phyloP scores from a whole-genome alignment of 1,284 basidiomycete genomes.

The Ustilago esculenta region DNA sequence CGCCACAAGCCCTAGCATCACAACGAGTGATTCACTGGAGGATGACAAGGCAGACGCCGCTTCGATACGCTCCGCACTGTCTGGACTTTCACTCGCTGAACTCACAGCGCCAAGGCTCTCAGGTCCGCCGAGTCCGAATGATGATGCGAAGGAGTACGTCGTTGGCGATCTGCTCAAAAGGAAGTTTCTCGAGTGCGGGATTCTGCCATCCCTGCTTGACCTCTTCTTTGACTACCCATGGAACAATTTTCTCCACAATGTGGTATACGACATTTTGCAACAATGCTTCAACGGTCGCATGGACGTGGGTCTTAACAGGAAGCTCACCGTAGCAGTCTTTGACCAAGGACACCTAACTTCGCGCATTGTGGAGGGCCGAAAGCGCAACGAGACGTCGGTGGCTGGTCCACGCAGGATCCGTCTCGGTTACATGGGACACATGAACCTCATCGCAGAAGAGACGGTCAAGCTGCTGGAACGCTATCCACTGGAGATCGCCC shows the following conservation, averaged over 20 bases:
- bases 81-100: slow-evolving; percentile 59
- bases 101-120: slow-evolving; percentile 50
- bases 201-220: slow-evolving; percentile 60
- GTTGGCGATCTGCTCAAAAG: slow-evolving; percentile 63
- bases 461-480: slow-evolving; percentile 84
- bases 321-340: slow-evolving; percentile 62
- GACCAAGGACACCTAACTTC: slow-evolving; percentile 56
- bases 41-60: slow-evolving; percentile 32
- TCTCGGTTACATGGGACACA: slow-evolving; percentile 92
- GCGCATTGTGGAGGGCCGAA: slow-evolving; percentile 60
- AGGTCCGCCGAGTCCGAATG: slow-evolving; percentile 53
- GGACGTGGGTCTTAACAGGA: slow-evolving; percentile 61
- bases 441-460: slow-evolving; percentile 91
- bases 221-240: slow-evolving; percentile 94
- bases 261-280: slow-evolving; percentile 95
- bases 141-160: slow-evolving; percentile 51
- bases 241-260: slow-evolving; percentile 98
- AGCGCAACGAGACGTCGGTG: slow-evolving; percentile 57
- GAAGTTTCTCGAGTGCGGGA: slow-evolving; percentile 61
- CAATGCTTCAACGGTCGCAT: slow-evolving; percentile 92
- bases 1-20: slow-evolving; percentile 15
- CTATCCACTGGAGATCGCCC: slow-evolving; percentile 73
- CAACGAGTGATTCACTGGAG: slow-evolving; percentile 28
- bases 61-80: slow-evolving; percentile 55
- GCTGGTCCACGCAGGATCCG: slow-evolving; percentile 58